Evolutionary conservation across 768 basidiomycete genomes (phyloP).

Genomic region (Calocybe cyanea): DNA sequence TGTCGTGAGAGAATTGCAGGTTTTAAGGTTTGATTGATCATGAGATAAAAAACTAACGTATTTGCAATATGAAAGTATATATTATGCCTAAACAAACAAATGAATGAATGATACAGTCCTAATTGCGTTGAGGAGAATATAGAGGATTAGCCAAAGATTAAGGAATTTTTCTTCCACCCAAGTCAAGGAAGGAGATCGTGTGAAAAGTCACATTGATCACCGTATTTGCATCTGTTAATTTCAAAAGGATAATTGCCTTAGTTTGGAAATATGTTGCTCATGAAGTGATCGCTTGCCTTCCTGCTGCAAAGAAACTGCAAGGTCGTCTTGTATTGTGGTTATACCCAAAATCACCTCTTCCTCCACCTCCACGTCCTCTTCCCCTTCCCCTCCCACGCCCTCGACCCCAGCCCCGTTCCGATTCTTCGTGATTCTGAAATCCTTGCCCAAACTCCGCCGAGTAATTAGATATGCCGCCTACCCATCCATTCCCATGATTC

Average conservation of each 20-base stretch:
- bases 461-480: constrained; percentile 10
- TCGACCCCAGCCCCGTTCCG: constrained; percentile 43
- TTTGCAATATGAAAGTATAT: too few species aligned
- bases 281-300: constrained; percentile 73
- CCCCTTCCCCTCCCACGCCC: constrained; percentile 60
- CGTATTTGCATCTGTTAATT: constrained; percentile 80
- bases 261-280: constrained; percentile 29
- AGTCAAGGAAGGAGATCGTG: constrained; percentile 64
- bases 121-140: too few species aligned
- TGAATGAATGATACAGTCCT: too few species aligned
- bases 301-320: constrained; percentile 87
- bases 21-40: too few species aligned
- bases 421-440: constrained; percentile 40
- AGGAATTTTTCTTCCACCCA: too few species aligned
- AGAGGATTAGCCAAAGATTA: too few species aligned
- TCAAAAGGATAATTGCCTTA: constrained; percentile 40
- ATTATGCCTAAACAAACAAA: too few species aligned
- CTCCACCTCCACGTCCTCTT: constrained; percentile 40
- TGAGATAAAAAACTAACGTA: too few species aligned
- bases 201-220: constrained; percentile 83
- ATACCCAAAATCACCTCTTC: constrained; percentile 55
- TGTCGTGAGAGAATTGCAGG: too few species aligned
- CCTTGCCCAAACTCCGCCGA: constrained; percentile 50
- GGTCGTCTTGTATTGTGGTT: constrained; percentile 83
- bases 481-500: constrained; percentile 8